Conservation (phyloP, 768 basidiomycete genomes). For the Daedaleopsis nitida region DNA sequence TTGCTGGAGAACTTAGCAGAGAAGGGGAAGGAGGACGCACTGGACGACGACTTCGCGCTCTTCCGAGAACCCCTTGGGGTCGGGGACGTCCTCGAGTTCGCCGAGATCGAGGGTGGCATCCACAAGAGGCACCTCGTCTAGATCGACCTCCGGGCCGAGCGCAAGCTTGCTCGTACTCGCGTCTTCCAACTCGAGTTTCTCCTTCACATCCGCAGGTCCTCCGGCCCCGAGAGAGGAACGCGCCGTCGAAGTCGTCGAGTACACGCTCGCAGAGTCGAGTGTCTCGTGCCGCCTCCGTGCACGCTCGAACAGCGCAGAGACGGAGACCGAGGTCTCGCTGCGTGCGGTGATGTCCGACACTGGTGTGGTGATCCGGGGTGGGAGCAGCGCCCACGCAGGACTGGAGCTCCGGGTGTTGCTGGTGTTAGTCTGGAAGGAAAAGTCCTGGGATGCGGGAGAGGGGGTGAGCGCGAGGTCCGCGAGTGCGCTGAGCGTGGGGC, state of each 20-base stretch:
- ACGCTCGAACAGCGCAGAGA: conserved; percentile 3
- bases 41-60: neutral
- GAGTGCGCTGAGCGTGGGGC: neutral
- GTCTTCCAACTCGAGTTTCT: neutral
- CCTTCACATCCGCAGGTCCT: neutral
- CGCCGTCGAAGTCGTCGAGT: conserved; percentile 1
- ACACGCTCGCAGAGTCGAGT: conserved; percentile 2
- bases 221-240: neutral
- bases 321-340: neutral
- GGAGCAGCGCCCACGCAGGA: neutral
- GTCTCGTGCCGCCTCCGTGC: neutral
- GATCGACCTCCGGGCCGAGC: neutral
- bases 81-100: neutral
- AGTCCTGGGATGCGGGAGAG: neutral
- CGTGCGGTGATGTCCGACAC: neutral
- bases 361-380: neutral
- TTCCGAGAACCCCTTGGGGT: neutral
- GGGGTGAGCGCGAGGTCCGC: conserved; percentile 5
- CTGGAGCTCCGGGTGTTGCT: neutral
- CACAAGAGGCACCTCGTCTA: neutral
- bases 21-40: neutral
- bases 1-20: neutral
- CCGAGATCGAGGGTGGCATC: neutral
- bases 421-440: neutral
- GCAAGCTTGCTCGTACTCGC: neutral